These are phyloP conservation scores for Parathielavia appendiculata DNA, from an alignment of 495 filamentous ascomycete genomes.

Conservation along the genomic window DNA sequence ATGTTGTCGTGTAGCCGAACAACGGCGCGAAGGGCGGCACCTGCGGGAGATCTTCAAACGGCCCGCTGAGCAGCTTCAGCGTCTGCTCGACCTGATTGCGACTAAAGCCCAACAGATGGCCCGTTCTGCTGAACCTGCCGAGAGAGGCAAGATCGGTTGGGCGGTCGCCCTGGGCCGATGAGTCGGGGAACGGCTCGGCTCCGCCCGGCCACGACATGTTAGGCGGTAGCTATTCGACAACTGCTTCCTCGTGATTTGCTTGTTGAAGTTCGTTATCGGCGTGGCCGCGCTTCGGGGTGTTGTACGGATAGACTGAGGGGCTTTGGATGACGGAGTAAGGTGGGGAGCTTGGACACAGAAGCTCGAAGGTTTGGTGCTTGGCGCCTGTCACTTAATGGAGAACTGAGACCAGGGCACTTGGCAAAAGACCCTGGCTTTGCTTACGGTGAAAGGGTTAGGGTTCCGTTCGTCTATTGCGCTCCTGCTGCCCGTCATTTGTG, in stretches of 20 bases:
- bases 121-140: not conserved
- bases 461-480: not conserved
- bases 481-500: not conserved
- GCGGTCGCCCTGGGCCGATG: not conserved
- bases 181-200: not conserved
- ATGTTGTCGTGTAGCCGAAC: slow-evolving; percentile 8
- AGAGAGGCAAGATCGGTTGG: not conserved
- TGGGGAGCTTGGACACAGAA: not conserved
- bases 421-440: no score
- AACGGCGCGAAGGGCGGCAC: slow-evolving; percentile 14
- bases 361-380: not conserved
- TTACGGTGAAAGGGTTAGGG: no score
- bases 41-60: slow-evolving; percentile 20
- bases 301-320: no score
- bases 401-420: no score
- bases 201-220: slow-evolving; percentile 14
- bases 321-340: not conserved
- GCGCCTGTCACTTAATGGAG: not conserved
- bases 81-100: not conserved
- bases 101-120: not conserved
- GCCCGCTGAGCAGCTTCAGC: slow-evolving; percentile 9
- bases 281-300: no score
- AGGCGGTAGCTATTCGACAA: no score
- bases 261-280: no score
- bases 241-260: no score